Evolutionary conservation across 306 rosid genomes (phyloP), one percentile per base, ranked within the genome.

Genomic region (Pyrus pyrifolia): DNA sequence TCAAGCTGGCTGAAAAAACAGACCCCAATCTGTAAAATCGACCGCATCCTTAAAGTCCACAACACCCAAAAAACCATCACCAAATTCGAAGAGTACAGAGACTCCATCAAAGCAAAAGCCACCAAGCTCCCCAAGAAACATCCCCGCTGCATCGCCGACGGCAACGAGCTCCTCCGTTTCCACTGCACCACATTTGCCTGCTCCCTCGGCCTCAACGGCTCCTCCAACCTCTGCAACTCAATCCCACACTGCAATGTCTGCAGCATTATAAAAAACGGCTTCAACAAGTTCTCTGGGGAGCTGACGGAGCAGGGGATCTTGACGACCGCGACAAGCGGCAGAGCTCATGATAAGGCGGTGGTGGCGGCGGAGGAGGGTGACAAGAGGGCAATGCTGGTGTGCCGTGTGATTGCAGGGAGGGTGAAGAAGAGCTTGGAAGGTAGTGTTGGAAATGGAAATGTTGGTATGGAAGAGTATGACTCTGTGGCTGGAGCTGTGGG

Each of bases 1-100:
- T 95, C 99, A 1, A 95, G 99, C 88, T 95, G 99, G 99, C 87
- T 95, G 45, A 92, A 91, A 83, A 92, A 92, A 72, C 86, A 95
- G 78, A 63, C 92, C 6, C 98, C 97, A 25, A 84, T 95, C 51
- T 95, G 97, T 90, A 87, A 90, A 82, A 95, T 95, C 62, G 96
- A 92, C 52, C 87, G 99, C 45, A 89, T 95, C 67, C 96, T 95
- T 6, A 95, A 95, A 76, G 97, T 95, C 78, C 96, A 92, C 73
- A 95, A 85, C 86, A 91, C 93, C 13, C 93, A 91, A 44, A 95
- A 79, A 22, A 95, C 97, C n/a, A 87, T 95, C 8, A 51, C 80
- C 61, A 89, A 82, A 72, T 95, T 95, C 51, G 99, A 95, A 81
- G 97, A 91, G 76, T 89, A 95, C 82, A 84, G 98, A 81, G 98